These are phyloP conservation scores for Cardamine occulta DNA, from an alignment of 345 rosid species.

Conservation along the genomic window DNA sequence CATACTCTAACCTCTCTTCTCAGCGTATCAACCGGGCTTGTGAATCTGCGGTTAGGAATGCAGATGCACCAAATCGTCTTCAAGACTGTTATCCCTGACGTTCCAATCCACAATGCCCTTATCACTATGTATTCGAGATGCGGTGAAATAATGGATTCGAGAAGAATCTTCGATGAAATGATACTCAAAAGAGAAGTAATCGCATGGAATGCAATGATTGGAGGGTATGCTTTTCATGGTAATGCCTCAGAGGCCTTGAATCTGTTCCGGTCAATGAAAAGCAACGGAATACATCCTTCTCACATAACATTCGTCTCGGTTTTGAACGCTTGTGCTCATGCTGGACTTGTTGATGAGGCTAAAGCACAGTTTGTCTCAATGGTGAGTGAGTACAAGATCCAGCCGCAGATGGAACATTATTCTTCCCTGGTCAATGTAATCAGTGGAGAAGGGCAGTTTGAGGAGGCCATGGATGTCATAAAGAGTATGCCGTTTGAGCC, in stretches of 20 bases:
- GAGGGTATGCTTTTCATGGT: constrained; percentile 81
- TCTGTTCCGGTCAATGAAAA: constrained; percentile 58
- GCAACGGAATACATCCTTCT: constrained; percentile 54
- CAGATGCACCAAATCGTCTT: constrained; percentile 68
- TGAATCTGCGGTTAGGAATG: constrained; percentile 63
- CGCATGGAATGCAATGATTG: constrained; percentile 88
- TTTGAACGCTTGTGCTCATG: constrained; percentile 69
- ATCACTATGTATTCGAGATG: constrained; percentile 77
- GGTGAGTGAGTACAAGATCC: constrained; percentile 53
- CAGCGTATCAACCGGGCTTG: constrained; percentile 60
- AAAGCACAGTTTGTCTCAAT: constrained; percentile 56
- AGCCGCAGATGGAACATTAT: constrained; percentile 68
- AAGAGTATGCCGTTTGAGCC: constrained; percentile 67
- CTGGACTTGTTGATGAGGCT: constrained; percentile 69
- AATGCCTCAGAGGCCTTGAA: constrained; percentile 59
- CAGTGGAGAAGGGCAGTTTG: constrained; percentile 62
- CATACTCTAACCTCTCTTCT: constrained; percentile 75
- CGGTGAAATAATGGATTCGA: constrained; percentile 61
- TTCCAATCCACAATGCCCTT: constrained; percentile 64
- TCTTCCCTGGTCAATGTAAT: constrained; percentile 64
- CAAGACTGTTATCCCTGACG: constrained; percentile 58
- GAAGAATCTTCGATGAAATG: constrained; percentile 53
- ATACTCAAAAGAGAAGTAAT: constrained; percentile 57
- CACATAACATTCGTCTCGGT: constrained; percentile 72
- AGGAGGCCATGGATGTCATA: constrained; percentile 61